These are phyloP conservation scores for Schizopora paradoxa DNA, from an alignment of 1,284 basidiomycete species.

Conservation along the genomic window DNA sequence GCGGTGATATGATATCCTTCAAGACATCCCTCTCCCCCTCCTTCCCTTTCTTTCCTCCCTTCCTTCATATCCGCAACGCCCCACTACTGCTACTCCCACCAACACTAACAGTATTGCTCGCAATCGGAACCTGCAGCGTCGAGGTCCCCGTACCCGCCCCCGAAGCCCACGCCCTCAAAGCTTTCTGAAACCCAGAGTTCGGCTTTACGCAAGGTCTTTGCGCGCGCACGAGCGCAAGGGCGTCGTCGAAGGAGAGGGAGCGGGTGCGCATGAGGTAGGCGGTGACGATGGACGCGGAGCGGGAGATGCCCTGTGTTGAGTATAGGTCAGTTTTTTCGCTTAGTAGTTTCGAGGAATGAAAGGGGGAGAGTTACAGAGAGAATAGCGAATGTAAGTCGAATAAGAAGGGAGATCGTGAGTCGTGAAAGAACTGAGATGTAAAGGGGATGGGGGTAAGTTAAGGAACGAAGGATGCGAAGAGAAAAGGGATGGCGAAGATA, in stretches of 20 bases:
- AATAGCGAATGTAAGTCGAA: constrained; percentile 3
- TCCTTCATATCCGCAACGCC: no score
- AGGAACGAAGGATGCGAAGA: no score
- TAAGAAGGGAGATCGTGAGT: no score
- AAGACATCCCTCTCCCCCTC: no score
- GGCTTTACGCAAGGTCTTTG: constrained; percentile 66
- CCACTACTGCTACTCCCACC: no score
- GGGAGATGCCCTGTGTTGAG: constrained; percentile 52
- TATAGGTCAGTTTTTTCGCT: not conserved
- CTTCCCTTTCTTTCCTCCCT: no score
- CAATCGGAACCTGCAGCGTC: no score
- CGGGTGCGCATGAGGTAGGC: constrained; percentile 62
- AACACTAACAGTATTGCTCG: no score
- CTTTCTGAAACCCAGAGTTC: constrained; percentile 48
- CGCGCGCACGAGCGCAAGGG: constrained; percentile 48
- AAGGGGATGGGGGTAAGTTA: no score
- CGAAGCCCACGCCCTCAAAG: constrained; percentile 14
- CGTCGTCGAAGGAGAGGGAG: constrained; percentile 62
- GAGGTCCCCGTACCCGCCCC: no score
- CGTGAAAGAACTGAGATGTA: no score
- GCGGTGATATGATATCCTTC: no score
- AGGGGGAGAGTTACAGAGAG: not conserved
- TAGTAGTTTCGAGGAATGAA: not conserved
- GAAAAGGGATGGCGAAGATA: not conserved
- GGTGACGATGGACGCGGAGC: constrained; percentile 60